These are phyloP conservation scores for Alisma plantagoaquatica DNA, from an alignment of 106 monocot species.

Conservation along the genomic window DNA sequence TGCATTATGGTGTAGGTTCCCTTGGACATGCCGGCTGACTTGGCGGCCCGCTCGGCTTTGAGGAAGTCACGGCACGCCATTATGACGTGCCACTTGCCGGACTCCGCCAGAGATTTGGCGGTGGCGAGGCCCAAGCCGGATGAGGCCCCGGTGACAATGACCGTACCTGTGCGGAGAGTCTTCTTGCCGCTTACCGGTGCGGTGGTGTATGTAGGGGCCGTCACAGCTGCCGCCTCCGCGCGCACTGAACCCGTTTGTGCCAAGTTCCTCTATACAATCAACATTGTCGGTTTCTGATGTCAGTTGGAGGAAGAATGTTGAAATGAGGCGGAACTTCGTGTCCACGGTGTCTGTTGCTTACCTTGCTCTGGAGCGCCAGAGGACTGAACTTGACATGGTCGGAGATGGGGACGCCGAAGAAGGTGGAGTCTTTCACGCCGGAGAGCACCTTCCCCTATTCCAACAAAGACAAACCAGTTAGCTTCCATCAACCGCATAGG, in stretches of 20 bases:
- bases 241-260: conserved; percentile 18
- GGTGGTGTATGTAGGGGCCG: conserved; percentile 33
- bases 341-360: conserved; percentile 13
- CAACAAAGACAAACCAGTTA: background rate
- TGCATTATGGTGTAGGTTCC: conserved; percentile 68
- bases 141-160: conserved; percentile 68
- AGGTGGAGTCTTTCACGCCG: conserved; percentile 40
- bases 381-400: conserved; percentile 28
- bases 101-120: conserved; percentile 75
- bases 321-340: conserved; percentile 2
- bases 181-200: conserved; percentile 24
- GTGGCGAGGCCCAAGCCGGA: conserved; percentile 82
- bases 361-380: conserved; percentile 8
- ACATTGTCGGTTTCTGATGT: background rate
- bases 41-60: conserved; percentile 66
- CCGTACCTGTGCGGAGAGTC: conserved; percentile 69
- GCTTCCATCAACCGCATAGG: background rate
- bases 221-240: conserved; percentile 42
- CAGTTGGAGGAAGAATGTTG: background rate
- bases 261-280: background rate
- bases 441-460: conserved; percentile 27
- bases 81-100: too few species aligned
- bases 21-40: conserved; percentile 61
- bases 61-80: conserved; percentile 91
- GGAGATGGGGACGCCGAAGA: conserved; percentile 39